Evolutionary conservation across 352 stramenopile genomes (phyloP), one percentile per base, ranked within the genome.

Genomic region (Peronospora destructor): DNA sequence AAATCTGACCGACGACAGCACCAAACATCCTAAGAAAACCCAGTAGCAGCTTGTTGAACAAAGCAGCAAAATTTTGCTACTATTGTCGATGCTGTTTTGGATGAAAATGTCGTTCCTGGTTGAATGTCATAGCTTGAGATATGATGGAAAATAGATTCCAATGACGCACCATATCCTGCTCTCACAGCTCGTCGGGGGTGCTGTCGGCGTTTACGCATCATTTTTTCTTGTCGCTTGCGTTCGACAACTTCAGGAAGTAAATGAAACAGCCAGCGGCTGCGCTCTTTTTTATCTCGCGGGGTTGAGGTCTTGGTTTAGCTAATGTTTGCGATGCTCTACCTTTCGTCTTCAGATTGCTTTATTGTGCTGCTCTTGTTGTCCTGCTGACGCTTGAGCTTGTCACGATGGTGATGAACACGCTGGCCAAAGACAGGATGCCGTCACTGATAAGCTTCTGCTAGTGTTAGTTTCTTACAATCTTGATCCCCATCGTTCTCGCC

Each of bases 241-340:
- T 89, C 77, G 9, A 87, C 52, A 30, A 91, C 75, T 56, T 91
- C 82, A 0, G 77, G 82, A 0, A 91, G 55, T 47, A 87, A 60
- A 34, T 78, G 67, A 49, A 89, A 91, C 26, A 85, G 71, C 6
- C 10, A 12, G 28, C 53, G 64, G 9, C 66, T 90, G 23, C 78
- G 70, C 29, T 79, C 68, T 30, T 26, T 23, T 76, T 81, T 76
- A 89, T 89, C 45, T 90, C 81, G 4, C 68, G 55, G 3, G 7
- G 40, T 51, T 1, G 81, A 84, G 4, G 90, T 73, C 16, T 82
- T 77, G 21, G 65, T 66, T 4, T 78, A 73, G 19, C 65, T 59
- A 3, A 76, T 76, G 2, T 61, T 55, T 7, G 76, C 74, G 11
- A 6, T 26, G 4, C 23, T 26, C 4, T 26, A 6, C 4, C 12